Evolutionary conservation across 1,139 yeast genomes (phyloP), one percentile per base, ranked within the genome.

Genomic region (Magnusiomyces fungicola): DNA sequence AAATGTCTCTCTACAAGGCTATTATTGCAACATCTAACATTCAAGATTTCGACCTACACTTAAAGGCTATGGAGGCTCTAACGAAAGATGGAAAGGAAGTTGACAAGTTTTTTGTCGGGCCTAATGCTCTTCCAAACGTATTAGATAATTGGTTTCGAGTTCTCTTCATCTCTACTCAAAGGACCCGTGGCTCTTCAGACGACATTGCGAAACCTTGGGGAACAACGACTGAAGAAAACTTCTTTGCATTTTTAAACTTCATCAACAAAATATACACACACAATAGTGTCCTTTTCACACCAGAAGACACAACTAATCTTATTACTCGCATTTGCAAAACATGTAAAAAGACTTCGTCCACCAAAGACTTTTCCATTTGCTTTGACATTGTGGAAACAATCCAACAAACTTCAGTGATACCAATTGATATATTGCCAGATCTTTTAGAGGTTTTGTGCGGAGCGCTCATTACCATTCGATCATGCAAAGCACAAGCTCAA

Each of bases 51-150:
- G 80, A 76, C 44, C 60, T 76, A 18, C 79, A 81, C 48, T 61
- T 86, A 16, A 60, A 63, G 14, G 81, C 84, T 3, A 62, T 87
- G 40, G 64, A 65, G 34, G 61, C 65, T 0, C 69, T 87, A 44
- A 80, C 95, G 0, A 72, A 74, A 37, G 71, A 78, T 53, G 95
- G 94, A 0, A 69, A 74, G 42, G 80, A 81, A 49, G 67, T 83
- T 43, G 76, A 75, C 50, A 86, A 80, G 45, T 71, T 81, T 47
- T 73, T 78, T 49, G 70, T 79, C 18, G 74, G 36, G 5, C 16
- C 36, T 9, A 9, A 60, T 42, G 77, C 80, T 32, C 63, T 83
- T 46, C 66, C 74, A 5, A 59, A 62, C 6, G 75, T 76, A 37
- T 52, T 74, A 2, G 47, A 63, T 14, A 61, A 62, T 3, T 63